Evolutionary conservation across 2,329 filamentous ascomycete species (phyloP), one percentile per base, ranked within the genome.

Genomic region (Aureobasidium sp.): DNA sequence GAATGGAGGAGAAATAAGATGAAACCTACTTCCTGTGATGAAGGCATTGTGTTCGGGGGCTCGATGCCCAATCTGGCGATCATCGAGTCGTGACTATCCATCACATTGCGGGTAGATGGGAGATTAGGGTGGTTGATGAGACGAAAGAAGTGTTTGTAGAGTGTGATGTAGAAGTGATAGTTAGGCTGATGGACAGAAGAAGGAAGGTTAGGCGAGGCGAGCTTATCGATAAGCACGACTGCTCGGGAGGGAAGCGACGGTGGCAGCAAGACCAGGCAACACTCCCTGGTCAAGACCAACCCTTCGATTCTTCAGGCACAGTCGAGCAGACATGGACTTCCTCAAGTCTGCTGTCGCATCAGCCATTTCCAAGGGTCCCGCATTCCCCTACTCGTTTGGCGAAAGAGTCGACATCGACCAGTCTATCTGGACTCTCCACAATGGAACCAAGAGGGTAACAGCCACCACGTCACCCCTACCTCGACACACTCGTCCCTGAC

Each of bases 271-370:
- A 25, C 13, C 45, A 39, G 25, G 21, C 54, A 58, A 58, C 37
- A 39, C 32, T 29, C 14, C 41, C 21, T 21, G 21, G 21, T 21
- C 21, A 21, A 21, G 21, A 34, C 36, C 16, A 8, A n/a, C 11
- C 41, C 21, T 21, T 37, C 21, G 49, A 54, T 11, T 39, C 36
- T 42, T 16, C 32, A 27, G 32, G 10, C 21, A n/a, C 34, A 8
- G 37, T 4, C 30, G 39, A 25, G 25, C 45, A 59, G 27, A 30
- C 32, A 99, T 99, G 94, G 92, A 99, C 75, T 97, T 97, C 72
- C 84, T 99, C 72, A 97, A 97, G 78, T 97, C 92, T 64, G 94
- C 94, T 58, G 91, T 97, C 72, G 93, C 92, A 49, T 97, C 94
- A 64, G 93, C 92, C 68, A 97, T 99, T 70, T 90, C 94, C 49